These are phyloP conservation scores for Amphicarpaea edgeworthii DNA, from an alignment of 306 rosid species.

Conservation along the genomic window DNA sequence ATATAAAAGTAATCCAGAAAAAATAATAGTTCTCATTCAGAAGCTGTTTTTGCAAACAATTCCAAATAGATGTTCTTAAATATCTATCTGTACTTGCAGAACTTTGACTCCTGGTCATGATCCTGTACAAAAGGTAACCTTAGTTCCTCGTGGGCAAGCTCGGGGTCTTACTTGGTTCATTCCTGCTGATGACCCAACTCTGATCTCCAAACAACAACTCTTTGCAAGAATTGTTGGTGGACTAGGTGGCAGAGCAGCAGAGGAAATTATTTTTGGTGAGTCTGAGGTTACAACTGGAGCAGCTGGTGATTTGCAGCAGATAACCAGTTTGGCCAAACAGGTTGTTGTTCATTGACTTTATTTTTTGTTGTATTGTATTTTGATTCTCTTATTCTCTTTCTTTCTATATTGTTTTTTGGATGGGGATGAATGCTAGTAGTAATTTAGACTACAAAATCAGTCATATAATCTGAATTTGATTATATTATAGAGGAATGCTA, in stretches of 20 bases:
- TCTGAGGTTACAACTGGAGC: constrained; percentile 99
- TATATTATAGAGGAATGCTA: no score
- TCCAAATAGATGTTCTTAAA: constrained; percentile 33
- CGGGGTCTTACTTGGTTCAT: constrained; percentile 99
- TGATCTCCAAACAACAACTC: constrained; percentile 96
- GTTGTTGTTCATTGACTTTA: constrained; percentile 47
- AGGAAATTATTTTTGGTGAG: constrained; percentile 95
- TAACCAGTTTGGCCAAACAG: constrained; percentile 95
- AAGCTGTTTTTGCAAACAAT: constrained; percentile 24
- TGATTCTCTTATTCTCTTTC: neutral
- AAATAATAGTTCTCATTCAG: constrained; percentile 2
- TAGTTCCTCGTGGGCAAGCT: constrained; percentile 97
- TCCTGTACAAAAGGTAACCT: constrained; percentile 90
- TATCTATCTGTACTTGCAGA: constrained; percentile 55
- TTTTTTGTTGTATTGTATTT: neutral
- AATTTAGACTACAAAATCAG: neutral
- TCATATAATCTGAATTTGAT: neutral
- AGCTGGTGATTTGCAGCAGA: constrained; percentile 96
- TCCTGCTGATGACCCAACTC: constrained; percentile 93
- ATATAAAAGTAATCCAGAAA: neutral
- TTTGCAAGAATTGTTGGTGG: constrained; percentile 99
- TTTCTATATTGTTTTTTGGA: neutral
- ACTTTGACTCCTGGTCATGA: constrained; percentile 99
- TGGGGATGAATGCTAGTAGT: neutral
- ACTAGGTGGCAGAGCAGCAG: constrained; percentile 98